These are phyloP conservation scores for Beauveria medogensis DNA, from an alignment of 2,329 filamentous ascomycete species.

Conservation along the genomic window DNA sequence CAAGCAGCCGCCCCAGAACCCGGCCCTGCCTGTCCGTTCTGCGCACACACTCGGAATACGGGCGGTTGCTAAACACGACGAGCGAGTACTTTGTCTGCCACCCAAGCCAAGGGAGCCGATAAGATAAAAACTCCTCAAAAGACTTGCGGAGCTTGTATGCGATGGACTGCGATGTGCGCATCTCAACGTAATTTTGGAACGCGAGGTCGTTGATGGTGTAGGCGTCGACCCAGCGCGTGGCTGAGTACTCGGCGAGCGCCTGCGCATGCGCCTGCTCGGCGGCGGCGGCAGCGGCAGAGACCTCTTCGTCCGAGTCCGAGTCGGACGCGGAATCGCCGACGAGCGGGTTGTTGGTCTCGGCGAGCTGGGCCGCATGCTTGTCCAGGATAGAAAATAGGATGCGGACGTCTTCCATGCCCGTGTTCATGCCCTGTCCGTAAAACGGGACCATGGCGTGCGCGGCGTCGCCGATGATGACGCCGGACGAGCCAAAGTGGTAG, in stretches of 20 bases:
- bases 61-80: slow-evolving; percentile 87
- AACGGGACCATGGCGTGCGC: slow-evolving; percentile 98
- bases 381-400: slow-evolving; percentile 80
- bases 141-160: slow-evolving; percentile 75
- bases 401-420: slow-evolving; percentile 87
- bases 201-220: slow-evolving; percentile 90
- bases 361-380: slow-evolving; percentile 41
- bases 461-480: slow-evolving; percentile 84
- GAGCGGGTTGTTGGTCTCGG: slow-evolving; percentile 35
- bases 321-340: slow-evolving; percentile 14
- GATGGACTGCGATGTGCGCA: slow-evolving; percentile 77
- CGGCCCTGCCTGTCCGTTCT: slow-evolving; percentile 62
- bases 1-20: slow-evolving; percentile 42
- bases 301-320: neutral
- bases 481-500: slow-evolving; percentile 70
- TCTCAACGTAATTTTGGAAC: slow-evolving; percentile 85
- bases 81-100: slow-evolving; percentile 91
- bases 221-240: slow-evolving; percentile 65
- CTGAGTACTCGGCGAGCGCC: slow-evolving; percentile 70
- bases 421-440: slow-evolving; percentile 97
- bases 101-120: slow-evolving; percentile 66
- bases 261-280: slow-evolving; percentile 48
- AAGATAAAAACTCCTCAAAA: slow-evolving; percentile 75
- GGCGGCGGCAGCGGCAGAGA: slow-evolving; percentile 29
- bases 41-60: slow-evolving; percentile 74